Percentiles rank a stretch among this genome's conserved stretches.
phyloP scores from a whole-genome alignment of 2,329 filamentous ascomycete genomes.

The Ophiostoma novo-ulmi region DNA sequence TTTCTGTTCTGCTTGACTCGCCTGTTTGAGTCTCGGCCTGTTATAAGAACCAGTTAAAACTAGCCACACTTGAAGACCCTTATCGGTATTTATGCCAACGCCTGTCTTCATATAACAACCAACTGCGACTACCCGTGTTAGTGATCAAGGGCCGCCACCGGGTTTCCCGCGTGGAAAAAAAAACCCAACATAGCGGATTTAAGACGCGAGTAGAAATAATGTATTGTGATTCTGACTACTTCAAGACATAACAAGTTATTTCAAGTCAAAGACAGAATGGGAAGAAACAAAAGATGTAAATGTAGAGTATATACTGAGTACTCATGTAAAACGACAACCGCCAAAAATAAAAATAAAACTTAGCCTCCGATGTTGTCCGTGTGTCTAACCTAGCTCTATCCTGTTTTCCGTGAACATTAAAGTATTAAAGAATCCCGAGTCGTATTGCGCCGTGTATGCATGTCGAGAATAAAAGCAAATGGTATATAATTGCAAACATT shows the following conservation, averaged over 20 bases:
- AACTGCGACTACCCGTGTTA: background rate
- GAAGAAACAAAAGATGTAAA: background rate
- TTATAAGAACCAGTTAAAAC: background rate
- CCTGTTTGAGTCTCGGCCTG: background rate
- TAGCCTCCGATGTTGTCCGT: background rate
- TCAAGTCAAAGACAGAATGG: background rate
- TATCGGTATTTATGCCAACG: background rate
- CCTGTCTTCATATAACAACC: background rate
- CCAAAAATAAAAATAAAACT: background rate
- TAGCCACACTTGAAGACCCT: background rate
- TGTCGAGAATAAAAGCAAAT: background rate
- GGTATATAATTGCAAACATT: slow-evolving; percentile 13
- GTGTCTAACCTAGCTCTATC: background rate
- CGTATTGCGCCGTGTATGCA: slow-evolving; percentile 12
- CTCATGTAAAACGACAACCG: background rate
- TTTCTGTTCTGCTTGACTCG: background rate
- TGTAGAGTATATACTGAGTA: background rate
- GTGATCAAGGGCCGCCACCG: background rate
- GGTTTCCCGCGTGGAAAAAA: background rate
- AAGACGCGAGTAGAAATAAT: background rate
- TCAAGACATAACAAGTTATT: background rate
- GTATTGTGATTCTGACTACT: background rate
- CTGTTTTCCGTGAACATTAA: background rate
- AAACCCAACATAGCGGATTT: background rate
- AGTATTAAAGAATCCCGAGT: background rate